Conservation (phyloP, 352 stramenopile species). For the Globisporangium okanoganense region DNA sequence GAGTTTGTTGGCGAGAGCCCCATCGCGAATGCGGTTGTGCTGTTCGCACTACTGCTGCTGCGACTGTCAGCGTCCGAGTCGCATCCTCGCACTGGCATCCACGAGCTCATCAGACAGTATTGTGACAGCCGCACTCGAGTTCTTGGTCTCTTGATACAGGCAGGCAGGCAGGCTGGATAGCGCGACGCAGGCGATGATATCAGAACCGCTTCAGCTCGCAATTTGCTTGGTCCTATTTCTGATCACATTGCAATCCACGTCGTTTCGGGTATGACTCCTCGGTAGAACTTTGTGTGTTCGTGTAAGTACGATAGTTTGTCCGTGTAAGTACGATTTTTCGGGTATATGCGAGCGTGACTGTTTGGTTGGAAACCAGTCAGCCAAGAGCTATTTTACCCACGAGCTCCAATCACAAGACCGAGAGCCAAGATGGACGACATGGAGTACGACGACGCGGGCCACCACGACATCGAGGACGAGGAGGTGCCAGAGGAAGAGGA, state of each 20-base stretch:
- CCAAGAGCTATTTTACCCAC: conserved; percentile 4
- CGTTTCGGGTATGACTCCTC: conserved; percentile 2
- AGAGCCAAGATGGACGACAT: conserved; percentile 70
- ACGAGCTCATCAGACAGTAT: conserved; percentile 7
- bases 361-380: conserved; percentile 16
- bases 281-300: not conserved
- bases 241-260: too few species aligned
- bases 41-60: conserved; percentile 1
- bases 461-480: conserved; percentile 81
- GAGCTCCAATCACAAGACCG: not conserved
- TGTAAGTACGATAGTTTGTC: not conserved
- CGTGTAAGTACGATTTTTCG: not conserved
- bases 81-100: conserved; percentile 4
- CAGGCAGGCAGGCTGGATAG: too few species aligned
- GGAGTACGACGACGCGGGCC: conserved; percentile 76
- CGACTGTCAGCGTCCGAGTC: not conserved
- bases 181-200: too few species aligned
- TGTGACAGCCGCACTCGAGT: not conserved
- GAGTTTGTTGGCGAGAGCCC: not conserved
- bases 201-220: too few species aligned
- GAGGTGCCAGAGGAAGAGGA: conserved; percentile 82
- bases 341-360: conserved; percentile 1
- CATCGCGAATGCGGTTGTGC: conserved; percentile 3
- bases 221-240: too few species aligned
- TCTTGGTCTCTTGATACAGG: too few species aligned